phyloP scores from a whole-genome alignment of 176 grass and related monocot genomes.

The Luzula sylvatica region DNA sequence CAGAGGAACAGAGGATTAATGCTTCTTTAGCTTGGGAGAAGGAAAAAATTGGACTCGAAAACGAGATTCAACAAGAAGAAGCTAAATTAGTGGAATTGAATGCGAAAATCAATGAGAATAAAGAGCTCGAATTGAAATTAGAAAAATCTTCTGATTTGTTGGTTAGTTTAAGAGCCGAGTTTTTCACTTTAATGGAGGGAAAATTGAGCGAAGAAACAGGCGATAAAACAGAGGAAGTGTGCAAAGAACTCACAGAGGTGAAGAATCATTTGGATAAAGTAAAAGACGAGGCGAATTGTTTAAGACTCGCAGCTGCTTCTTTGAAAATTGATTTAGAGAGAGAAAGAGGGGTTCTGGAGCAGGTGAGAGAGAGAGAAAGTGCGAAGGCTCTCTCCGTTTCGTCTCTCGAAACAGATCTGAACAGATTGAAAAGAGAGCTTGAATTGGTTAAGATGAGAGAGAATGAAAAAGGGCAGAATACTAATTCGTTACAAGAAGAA shows the following conservation, averaged over 20 bases:
- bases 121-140: conserved; percentile 44
- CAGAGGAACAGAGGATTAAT: conserved; percentile 48
- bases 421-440: conserved; percentile 23
- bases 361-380: conserved; percentile 39
- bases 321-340: conserved; percentile 46
- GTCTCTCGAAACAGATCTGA: conserved; percentile 47
- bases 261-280: conserved; percentile 39
- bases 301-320: conserved; percentile 43
- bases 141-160: conserved; percentile 34
- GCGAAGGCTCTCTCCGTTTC: conserved; percentile 17
- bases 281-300: conserved; percentile 41
- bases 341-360: conserved; percentile 27
- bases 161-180: conserved; percentile 29
- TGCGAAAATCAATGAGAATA: conserved; percentile 17
- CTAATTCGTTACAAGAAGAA: conserved; percentile 28
- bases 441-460: conserved; percentile 23
- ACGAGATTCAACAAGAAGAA: conserved; percentile 52
- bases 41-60: conserved; percentile 44
- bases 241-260: conserved; percentile 51
- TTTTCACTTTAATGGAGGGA: conserved; percentile 32
- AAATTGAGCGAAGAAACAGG: conserved; percentile 5
- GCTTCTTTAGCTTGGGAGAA: conserved; percentile 38
- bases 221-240: conserved; percentile 4
- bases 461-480: conserved; percentile 18
- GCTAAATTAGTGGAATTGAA: conserved; percentile 35